Base-by-base conservation (phyloP, 2,329 filamentous ascomycete genomes). In the Stagonosporopsis vannaccii region DNA sequence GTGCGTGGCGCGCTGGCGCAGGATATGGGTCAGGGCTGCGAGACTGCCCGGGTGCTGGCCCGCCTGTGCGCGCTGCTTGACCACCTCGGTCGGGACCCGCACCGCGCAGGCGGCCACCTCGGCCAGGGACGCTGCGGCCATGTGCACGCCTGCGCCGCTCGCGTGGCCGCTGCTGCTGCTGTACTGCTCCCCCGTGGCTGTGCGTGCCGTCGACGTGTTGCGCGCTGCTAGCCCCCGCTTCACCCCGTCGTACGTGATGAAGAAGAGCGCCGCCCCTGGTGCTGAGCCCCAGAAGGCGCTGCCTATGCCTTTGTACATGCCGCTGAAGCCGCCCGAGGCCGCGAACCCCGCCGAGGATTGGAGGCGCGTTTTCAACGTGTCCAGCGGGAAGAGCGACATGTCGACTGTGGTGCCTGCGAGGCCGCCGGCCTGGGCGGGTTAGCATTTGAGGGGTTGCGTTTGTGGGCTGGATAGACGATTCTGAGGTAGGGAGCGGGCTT, bases 351-450 rank as follows among this genome's bases (percentile, higher is more conserved):
- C 75, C 43, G 85, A 85, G 61, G 92, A 92, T 80, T 99, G 95
- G 6, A 99, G 91, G 15, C 95, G 92, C 39, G 96, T 99, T 81
- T 99, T 99, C 74, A 99, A 88, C 0, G 95, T 99, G 84, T 99
- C 96, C 82, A 99, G 92, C 0, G 95, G 95, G 82, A 91, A 99
- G 73, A 99, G 91, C 52, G 92, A 92, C 71, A 97, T 88, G 85
- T 99, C 95, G 77, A 98, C 95, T 13, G 93, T 96, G 43, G 95
- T 95, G 73, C 95, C 95, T 65, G 95, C 95, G 65, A 97, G 81
- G 72, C 88, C 95, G 76, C 95, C 95, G 66, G 95, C 92, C 82
- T 89, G 69, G 35, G 48, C 7, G 37, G 20, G 20, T 40, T 40
- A 40, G 37, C 37, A 15, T 7, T 36, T n/a, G 30, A 15, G 30